Evolutionary conservation across 2,329 filamentous ascomycete species (phyloP), one percentile per base, ranked within the genome.

Genomic region (Penicillium sp.): DNA sequence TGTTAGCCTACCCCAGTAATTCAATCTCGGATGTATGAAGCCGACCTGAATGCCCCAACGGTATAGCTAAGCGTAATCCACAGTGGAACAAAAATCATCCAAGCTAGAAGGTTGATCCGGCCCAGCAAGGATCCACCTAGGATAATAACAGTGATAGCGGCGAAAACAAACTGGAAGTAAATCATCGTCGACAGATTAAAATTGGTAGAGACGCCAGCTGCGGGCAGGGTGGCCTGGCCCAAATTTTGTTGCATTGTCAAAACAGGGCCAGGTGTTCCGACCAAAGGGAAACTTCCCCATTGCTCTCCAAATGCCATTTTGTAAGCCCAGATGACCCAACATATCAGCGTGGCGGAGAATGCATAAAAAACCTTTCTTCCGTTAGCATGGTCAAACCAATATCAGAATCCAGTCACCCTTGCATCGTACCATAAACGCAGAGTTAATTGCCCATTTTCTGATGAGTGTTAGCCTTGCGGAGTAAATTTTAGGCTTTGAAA

Each of bases 241-340:
- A 42, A n/a, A n/a, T 42, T 42, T 42, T 42, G 37, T 42, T 42
- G n/a, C 37, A 42, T 42, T 9, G 37, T 42, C n/a, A 42, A n/a
- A n/a, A 42, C 37, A 13, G 37, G 37, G 4, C 37, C 37, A n/a
- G 37, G 37, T 42, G 37, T 21, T 42, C 37, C 37, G 2, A 79
- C 79, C 59, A 82, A 78, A 0, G 80, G 80, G 21, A 69, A 58
- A 9, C 35, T 57, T 21, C 62, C 63, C 72, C 80, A 82, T 81
- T 82, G 74, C 55, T 76, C 66, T 50, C 80, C 80, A 61, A 83
- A 83, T 3, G 68, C 75, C 44, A 80, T 74, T 59, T 81, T 79
- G 67, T 81, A 82, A 14, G 72, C 79, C 73, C 75, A 82, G 10
- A 81, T 70, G 4, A 81, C 78, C 80, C 80, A 82, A 65, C 75